Evolutionary conservation across 495 filamentous ascomycete species (phyloP).

Genomic region (Aspergillus asperescens): DNA sequence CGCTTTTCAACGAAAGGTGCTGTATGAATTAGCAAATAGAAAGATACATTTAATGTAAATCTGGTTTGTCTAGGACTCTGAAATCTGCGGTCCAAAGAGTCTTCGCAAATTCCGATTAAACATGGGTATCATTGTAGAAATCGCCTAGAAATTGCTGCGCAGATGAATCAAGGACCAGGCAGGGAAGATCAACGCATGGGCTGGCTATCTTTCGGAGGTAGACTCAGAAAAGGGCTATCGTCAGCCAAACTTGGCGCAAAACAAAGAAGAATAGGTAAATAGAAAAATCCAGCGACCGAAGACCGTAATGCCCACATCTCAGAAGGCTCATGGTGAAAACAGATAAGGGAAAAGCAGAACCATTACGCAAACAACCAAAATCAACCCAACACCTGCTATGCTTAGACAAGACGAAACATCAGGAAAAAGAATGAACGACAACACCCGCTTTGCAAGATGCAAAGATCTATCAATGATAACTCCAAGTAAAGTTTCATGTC

Average conservation of each 20-base stretch:
- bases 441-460: constrained; percentile 8
- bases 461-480: constrained; percentile 6
- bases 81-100: not conserved
- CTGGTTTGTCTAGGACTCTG: not conserved
- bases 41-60: too few species aligned
- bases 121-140: constrained; percentile 36
- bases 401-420: constrained; percentile 6
- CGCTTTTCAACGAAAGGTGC: too few species aligned
- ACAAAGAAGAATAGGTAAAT: constrained; percentile 6
- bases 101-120: constrained; percentile 9
- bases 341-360: constrained; percentile 2
- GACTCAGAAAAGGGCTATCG: not conserved
- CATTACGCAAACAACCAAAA: constrained; percentile 5
- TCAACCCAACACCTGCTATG: constrained; percentile 19
- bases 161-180: constrained; percentile 2
- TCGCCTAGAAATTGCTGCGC: constrained; percentile 7
- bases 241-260: not conserved
- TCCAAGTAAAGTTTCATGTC: not conserved
- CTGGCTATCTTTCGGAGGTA: not conserved
- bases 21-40: too few species aligned
- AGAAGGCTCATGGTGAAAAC: not conserved
- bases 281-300: constrained; percentile 4
- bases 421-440: not conserved
- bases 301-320: not conserved
- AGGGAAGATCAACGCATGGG: constrained; percentile 13